phyloP scores from a whole-genome alignment of 129 eudicot species.

The Pseudognaphalium luteoalbum region DNA sequence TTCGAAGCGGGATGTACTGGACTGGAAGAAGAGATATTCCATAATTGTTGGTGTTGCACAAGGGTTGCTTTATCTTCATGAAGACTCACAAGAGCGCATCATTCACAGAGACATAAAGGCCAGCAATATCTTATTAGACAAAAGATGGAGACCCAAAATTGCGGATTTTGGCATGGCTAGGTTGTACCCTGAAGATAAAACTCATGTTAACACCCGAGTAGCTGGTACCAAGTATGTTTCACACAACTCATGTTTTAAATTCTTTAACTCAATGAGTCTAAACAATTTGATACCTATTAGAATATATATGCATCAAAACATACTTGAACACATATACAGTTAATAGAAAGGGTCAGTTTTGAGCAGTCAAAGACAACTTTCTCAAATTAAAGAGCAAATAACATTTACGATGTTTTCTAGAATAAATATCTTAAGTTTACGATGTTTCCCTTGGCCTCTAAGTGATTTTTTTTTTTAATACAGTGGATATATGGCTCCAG shows the following conservation, averaged over 20 bases:
- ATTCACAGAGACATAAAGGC: conserved; percentile 91
- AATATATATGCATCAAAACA: not conserved
- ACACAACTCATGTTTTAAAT: conserved; percentile 7
- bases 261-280: not conserved
- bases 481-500: conserved; percentile 94
- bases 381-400: not conserved
- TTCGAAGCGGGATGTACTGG: conserved; percentile 41
- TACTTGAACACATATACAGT: not conserved
- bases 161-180: conserved; percentile 94
- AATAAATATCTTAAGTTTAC: not conserved
- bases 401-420: not conserved
- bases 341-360: not conserved
- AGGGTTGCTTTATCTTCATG: conserved; percentile 84
- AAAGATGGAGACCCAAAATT: conserved; percentile 79
- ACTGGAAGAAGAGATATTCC: conserved; percentile 68
- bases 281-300: not conserved
- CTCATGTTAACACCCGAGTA: conserved; percentile 83
- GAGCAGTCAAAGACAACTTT: not conserved
- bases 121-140: conserved; percentile 72
- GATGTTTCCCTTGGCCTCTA: not conserved
- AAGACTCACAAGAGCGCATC: conserved; percentile 57
- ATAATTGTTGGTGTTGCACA: conserved; percentile 62
- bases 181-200: conserved; percentile 64
- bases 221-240: conserved; percentile 83
- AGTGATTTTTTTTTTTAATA: not conserved